phyloP scores from a whole-genome alignment of 495 filamentous ascomycete species.

The Stereocaulon alpinum region DNA sequence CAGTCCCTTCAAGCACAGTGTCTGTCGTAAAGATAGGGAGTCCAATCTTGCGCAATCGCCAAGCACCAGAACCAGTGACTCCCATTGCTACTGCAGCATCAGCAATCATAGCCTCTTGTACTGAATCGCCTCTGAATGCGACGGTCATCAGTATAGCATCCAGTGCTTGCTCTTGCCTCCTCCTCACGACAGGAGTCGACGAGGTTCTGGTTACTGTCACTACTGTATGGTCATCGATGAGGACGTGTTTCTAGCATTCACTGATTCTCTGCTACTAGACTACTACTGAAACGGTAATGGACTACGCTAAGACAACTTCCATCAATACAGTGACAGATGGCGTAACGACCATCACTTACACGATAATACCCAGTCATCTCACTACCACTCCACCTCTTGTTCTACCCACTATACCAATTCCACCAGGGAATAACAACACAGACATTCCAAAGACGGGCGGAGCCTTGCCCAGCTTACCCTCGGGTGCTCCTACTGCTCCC shows the following conservation, averaged over 20 bases:
- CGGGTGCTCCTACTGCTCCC: not conserved
- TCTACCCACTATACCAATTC: not conserved
- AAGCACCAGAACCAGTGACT: slow-evolving; percentile 6
- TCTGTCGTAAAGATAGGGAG: slow-evolving; percentile 2
- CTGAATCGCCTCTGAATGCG: not conserved
- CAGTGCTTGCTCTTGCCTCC: slow-evolving; percentile 27
- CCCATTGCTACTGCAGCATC: slow-evolving; percentile 3
- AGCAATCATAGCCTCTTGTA: not conserved
- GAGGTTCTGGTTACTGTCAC: slow-evolving; percentile 13
- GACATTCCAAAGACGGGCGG: not conserved
- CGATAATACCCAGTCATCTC: not conserved
- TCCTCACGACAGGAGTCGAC: slow-evolving; percentile 11
- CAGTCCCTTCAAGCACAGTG: slow-evolving; percentile 1
- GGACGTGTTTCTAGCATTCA: not conserved
- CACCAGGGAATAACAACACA: too few relatives aligned
- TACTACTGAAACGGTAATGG: not conserved
- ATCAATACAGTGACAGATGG: not conserved
- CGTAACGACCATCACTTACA: slow-evolving; percentile 4
- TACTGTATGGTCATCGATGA: not conserved
- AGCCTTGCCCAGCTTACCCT: not conserved
- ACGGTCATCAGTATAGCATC: slow-evolving; percentile 6
- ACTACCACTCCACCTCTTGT: not conserved
- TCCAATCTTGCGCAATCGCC: not conserved
- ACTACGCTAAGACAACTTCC: slow-evolving; percentile 9
- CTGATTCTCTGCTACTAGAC: slow-evolving; percentile 13